A percentile compares a stretch with the other conserved stretches of the same genome.
phyloP scores from a whole-genome alignment of 768 basidiomycete genomes.

The Phylloporus sp. region DNA sequence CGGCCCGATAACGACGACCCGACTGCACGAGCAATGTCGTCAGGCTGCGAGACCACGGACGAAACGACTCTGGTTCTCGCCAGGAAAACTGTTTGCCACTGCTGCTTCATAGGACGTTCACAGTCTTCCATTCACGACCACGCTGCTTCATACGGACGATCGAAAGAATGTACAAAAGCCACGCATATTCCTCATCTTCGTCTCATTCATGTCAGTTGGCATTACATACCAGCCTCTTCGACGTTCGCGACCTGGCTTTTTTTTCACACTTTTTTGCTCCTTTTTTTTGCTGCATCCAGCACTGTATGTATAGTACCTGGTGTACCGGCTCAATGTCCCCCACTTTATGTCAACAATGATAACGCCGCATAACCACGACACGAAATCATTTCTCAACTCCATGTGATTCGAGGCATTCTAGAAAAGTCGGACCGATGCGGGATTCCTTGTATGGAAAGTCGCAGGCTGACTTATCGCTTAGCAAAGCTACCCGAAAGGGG shows the following conservation, averaged over 20 bases:
- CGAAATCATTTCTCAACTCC: conserved; percentile 2
- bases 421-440: conserved; percentile 5
- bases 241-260: conserved; percentile 18
- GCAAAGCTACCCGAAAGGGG: not conserved
- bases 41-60: conserved; percentile 34
- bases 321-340: conserved; percentile 16
- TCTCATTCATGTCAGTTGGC: conserved; percentile 16
- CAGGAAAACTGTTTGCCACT: conserved; percentile 46
- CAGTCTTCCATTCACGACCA: conserved; percentile 2
- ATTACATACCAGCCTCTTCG: conserved; percentile 27
- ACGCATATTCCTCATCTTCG: conserved; percentile 10
- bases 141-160: conserved; percentile 16
- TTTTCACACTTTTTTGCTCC: conserved; percentile 1
- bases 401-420: conserved; percentile 9
- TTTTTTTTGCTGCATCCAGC: conserved; percentile 14
- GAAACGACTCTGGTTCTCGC: conserved; percentile 51
- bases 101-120: conserved; percentile 30
- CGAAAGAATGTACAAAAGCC: conserved; percentile 22
- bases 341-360: conserved; percentile 16
- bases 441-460: not conserved
- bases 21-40: conserved; percentile 31
- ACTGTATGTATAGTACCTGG: conserved; percentile 33
- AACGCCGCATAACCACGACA: conserved; percentile 1
- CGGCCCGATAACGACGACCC: conserved; percentile 15
- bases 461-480: not conserved